Conservation (phyloP, 768 basidiomycete genomes). For the Suillus clintonianus region DNA sequence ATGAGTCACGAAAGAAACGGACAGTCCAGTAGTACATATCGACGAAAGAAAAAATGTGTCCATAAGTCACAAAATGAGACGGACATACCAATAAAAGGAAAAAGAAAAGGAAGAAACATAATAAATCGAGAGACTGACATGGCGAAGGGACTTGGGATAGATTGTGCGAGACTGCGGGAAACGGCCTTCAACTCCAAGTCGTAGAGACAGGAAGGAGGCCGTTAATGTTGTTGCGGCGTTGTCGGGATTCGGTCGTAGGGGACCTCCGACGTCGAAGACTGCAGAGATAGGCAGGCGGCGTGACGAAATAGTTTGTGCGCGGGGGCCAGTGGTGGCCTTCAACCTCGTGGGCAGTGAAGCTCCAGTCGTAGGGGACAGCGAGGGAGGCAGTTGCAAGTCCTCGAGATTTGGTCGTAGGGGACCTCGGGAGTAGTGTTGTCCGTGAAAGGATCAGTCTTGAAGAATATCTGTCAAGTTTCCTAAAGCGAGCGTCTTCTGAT, state of each 20-base stretch:
- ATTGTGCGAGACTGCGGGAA: not conserved
- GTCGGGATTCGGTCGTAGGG: not conserved
- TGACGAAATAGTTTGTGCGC: not conserved
- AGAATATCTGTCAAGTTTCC: not conserved
- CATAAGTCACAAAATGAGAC: not conserved
- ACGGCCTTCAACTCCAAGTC: not conserved
- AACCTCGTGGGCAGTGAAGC: not conserved
- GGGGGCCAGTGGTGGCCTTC: not conserved
- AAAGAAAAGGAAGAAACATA: not conserved
- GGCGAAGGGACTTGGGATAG: not conserved
- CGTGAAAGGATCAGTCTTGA: not conserved
- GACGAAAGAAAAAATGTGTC: not conserved
- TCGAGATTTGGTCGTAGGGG: not conserved
- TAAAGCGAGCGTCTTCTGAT: not conserved
- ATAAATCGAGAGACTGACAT: not conserved
- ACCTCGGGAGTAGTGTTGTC: not conserved
- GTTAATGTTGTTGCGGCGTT: not conserved
- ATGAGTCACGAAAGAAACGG: not conserved
- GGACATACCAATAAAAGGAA: not conserved
- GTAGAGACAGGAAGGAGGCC: not conserved
- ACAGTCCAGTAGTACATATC: too few relatives aligned
- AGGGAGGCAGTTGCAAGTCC: not conserved
- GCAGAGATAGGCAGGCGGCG: not conserved
- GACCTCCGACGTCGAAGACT: not conserved
- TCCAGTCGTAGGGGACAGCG: not conserved